phyloP scores from a whole-genome alignment of 176 grass and related monocot species.

The Bromus sterilis region DNA sequence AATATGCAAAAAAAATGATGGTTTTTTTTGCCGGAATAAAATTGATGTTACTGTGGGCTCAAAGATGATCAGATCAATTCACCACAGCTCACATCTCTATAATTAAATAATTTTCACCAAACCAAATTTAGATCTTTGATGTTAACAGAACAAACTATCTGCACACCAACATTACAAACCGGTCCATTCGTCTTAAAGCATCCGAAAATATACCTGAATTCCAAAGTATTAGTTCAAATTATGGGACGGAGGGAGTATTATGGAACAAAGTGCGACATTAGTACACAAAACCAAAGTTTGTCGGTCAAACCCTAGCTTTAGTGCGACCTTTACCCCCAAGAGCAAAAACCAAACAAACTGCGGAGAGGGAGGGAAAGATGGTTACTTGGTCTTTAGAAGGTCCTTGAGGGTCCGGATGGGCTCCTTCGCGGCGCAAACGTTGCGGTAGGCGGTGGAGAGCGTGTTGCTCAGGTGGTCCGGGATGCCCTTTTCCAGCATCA shows the following conservation, averaged over 20 bases:
- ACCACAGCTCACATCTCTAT: not conserved
- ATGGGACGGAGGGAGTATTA: no score
- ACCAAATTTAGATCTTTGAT: not conserved
- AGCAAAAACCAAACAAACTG: not conserved
- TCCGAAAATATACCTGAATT: not conserved
- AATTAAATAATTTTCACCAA: not conserved
- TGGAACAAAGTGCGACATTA: not conserved
- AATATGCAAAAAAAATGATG: not conserved
- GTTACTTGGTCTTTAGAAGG: conserved; percentile 66
- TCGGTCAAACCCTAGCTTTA: not conserved
- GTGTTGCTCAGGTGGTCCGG: conserved; percentile 55
- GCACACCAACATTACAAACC: not conserved
- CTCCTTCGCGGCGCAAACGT: conserved; percentile 52
- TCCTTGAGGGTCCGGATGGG: conserved; percentile 74
- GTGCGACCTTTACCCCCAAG: not conserved
- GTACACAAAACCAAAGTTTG: not conserved
- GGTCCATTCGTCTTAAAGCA: not conserved
- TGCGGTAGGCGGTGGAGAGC: conserved; percentile 54
- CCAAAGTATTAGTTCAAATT: no score
- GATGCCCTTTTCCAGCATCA: conserved; percentile 44
- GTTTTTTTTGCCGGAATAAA: no score
- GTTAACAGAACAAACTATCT: not conserved
- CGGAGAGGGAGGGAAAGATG: not conserved
- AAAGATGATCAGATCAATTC: not conserved
- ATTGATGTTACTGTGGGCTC: not conserved